phyloP scores from a whole-genome alignment of 2,329 filamentous ascomycete species.

The Xylariaceae sp. region DNA sequence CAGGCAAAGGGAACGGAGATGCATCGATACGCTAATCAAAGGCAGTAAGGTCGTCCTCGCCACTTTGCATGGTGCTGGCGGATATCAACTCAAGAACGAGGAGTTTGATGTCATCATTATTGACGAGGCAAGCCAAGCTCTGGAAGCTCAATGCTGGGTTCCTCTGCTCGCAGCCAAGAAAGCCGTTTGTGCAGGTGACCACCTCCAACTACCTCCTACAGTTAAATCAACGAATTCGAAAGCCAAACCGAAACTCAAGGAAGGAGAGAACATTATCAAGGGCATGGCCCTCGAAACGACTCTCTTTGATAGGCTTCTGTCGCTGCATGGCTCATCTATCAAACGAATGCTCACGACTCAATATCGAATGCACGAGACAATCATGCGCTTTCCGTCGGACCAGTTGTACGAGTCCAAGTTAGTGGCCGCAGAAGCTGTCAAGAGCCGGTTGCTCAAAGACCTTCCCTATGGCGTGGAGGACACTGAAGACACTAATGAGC shows the following conservation, averaged over 20 bases:
- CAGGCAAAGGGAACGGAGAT: conserved; percentile 81
- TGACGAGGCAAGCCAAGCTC: conserved; percentile 93
- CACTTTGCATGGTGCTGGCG: conserved; percentile 90
- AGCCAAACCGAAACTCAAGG: conserved; percentile 44
- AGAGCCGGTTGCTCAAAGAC: conserved; percentile 74
- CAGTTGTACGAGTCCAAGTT: conserved; percentile 86
- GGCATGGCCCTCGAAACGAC: conserved; percentile 81
- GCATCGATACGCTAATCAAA: conserved; percentile 76
- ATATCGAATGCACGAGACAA: conserved; percentile 96
- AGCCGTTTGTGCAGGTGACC: conserved; percentile 90
- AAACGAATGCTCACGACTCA: conserved; percentile 97
- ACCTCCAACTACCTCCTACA: conserved; percentile 91
- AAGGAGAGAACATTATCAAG: conserved; percentile 50
- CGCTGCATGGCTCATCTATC: conserved; percentile 79
- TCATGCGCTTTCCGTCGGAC: conserved; percentile 93
- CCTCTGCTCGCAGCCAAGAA: conserved; percentile 81
- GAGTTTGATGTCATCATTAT: conserved; percentile 93
- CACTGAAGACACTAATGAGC: conserved; percentile 86
- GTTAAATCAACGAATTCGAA: conserved; percentile 78
- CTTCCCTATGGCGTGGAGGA: conserved; percentile 79
- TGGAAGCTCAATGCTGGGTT: conserved; percentile 98
- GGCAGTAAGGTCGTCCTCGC: conserved; percentile 88
- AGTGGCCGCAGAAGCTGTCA: conserved; percentile 80
- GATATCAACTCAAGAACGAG: conserved; percentile 79
- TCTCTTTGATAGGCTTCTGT: conserved; percentile 86